Percentiles rank a stretch among this genome's conserved stretches.
Evolutionary conservation across 1,139 yeast genomes (phyloP).

Genomic region (Magnusiomyces clavatus): DNA sequence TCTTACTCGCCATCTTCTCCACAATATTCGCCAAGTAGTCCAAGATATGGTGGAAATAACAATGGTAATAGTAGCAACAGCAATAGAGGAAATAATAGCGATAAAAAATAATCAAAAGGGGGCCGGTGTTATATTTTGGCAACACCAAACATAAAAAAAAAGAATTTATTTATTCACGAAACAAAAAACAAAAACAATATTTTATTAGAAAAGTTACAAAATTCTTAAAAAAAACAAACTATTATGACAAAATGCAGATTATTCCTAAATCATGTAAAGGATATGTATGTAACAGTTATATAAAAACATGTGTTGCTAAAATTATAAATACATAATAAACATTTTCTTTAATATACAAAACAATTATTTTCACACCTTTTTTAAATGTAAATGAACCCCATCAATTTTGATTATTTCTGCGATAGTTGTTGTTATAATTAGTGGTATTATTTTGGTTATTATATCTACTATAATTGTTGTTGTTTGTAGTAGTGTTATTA

Average conservation of each 20-base stretch:
- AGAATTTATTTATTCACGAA: no score
- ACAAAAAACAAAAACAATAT: no score
- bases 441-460: slow-evolving; percentile 13
- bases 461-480: slow-evolving; percentile 6
- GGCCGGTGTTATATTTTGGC: no score
- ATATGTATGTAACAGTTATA: no score
- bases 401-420: background rate
- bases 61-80: no score
- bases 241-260: no score
- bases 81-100: no score
- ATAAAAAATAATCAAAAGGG: no score
- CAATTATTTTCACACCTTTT: background rate
- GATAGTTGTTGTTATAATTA: slow-evolving; percentile 11
- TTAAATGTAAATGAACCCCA: background rate
- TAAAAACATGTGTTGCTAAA: background rate
- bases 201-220: no score
- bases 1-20: slow-evolving; percentile 61
- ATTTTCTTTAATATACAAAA: background rate
- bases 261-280: no score
- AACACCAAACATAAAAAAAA: no score
- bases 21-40: slow-evolving; percentile 44
- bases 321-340: background rate
- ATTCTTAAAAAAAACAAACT: no score
- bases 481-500: background rate
- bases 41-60: background rate